Percentiles rank a stretch among this genome's conserved stretches.
Conservation (phyloP, 2,329 filamentous ascomycete genomes). For the Davidsoniella eucalypti region DNA sequence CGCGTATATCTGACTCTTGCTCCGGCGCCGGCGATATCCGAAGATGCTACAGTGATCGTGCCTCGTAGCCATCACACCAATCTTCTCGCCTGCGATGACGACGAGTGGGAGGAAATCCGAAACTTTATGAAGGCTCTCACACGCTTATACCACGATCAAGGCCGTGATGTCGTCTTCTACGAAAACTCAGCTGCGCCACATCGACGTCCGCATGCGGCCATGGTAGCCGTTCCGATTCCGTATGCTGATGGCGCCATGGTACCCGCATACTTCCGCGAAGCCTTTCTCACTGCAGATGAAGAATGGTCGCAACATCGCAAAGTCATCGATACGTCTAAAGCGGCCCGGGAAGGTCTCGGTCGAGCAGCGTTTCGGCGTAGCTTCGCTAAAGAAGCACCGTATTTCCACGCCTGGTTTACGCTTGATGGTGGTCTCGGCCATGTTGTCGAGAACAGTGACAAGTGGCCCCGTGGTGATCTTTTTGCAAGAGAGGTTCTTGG, state of each 20-base stretch:
- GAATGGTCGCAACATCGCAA: conserved; percentile 96
- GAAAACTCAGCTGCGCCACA: conserved; percentile 81
- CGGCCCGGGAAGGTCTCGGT: conserved; percentile 51
- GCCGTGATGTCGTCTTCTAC: conserved; percentile 88
- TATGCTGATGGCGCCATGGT: conserved; percentile 82
- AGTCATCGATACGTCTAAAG: conserved; percentile 67
- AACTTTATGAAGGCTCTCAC: conserved; percentile 98
- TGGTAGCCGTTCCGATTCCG: conserved; percentile 75
- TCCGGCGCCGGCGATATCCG: conserved; percentile 72
- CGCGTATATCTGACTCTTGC: conserved; percentile 76
- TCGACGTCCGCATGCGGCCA: conserved; percentile 65
- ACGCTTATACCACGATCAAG: conserved; percentile 85
- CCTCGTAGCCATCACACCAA: conserved; percentile 78
- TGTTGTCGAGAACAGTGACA: conserved; percentile 67
- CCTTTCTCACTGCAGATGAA: conserved; percentile 71
- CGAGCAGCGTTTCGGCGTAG: conserved; percentile 66
- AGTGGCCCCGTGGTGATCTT: conserved; percentile 81
- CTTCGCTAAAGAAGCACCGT: conserved; percentile 90
- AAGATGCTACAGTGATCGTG: conserved; percentile 74
- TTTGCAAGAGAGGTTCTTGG: conserved; percentile 87
- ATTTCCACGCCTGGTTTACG: conserved; percentile 94
- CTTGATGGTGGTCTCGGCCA: conserved; percentile 87
- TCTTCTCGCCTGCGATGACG: conserved; percentile 92
- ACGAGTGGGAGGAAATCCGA: conserved; percentile 97
- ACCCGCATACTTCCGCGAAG: conserved; percentile 89